Evolutionary conservation across 495 filamentous ascomycete genomes (phyloP).

Genomic region (Chaetomium cochliodes): DNA sequence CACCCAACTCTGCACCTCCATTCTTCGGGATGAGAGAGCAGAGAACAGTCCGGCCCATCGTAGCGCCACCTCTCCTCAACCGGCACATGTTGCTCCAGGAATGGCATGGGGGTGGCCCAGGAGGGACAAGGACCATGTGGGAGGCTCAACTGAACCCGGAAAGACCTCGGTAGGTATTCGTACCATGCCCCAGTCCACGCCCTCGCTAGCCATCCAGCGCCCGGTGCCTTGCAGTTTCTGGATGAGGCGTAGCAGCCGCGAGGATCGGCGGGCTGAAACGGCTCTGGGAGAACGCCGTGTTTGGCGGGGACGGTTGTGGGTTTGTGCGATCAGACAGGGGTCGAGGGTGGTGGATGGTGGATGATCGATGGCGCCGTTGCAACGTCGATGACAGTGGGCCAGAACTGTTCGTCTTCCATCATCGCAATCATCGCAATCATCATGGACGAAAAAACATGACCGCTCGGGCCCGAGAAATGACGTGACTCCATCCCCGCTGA

Average conservation of each 20-base stretch:
- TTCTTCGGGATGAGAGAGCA: no score
- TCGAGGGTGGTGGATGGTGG: background rate
- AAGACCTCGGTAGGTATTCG: background rate
- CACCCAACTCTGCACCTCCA: no score
- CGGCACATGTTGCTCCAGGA: no score
- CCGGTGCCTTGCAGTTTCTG: background rate
- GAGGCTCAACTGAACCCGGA: background rate
- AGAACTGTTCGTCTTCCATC: background rate
- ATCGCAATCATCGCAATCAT: background rate
- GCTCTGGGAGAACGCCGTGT: constrained; percentile 22
- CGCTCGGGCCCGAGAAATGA: no score
- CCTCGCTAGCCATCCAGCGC: background rate
- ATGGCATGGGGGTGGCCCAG: background rate
- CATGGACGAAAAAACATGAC: no score
- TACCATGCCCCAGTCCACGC: background rate
- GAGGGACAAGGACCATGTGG: background rate
- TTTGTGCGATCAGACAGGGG: background rate
- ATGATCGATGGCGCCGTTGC: background rate
- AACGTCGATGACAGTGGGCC: background rate
- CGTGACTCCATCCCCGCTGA: no score
- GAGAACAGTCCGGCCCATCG: no score
- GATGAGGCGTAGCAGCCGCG: constrained; percentile 31
- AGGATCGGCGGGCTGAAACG: constrained; percentile 45
- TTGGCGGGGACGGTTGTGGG: constrained; percentile 1
- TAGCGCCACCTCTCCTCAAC: no score